Conservation (phyloP, 352 stramenopile species). For the Phytophthora megakarya region DNA sequence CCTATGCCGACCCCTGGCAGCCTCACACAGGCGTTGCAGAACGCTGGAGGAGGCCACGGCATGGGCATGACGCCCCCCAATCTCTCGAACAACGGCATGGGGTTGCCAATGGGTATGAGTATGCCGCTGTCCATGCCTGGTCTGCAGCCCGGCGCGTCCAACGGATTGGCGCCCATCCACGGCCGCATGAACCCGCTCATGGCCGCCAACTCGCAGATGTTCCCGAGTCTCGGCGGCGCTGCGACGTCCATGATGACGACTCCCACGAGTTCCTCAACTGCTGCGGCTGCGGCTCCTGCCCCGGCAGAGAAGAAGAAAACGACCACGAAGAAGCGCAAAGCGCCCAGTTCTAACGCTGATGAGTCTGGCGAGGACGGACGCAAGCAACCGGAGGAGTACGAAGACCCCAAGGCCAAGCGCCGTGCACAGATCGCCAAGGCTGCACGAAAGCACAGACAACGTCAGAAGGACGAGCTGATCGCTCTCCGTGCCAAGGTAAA, state of each 20-base stretch:
- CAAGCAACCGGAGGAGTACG: slow-evolving; percentile 76
- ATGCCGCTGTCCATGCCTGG: slow-evolving; percentile 59
- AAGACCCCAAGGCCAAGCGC: slow-evolving; percentile 86
- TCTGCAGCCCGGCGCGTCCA: slow-evolving; percentile 37
- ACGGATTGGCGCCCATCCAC: slow-evolving; percentile 67
- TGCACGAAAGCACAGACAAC: slow-evolving; percentile 85
- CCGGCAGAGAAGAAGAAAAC: slow-evolving; percentile 56
- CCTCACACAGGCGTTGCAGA: slow-evolving; percentile 46
- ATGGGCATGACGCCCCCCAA: slow-evolving; percentile 51
- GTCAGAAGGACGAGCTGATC: slow-evolving; percentile 89
- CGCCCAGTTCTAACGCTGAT: slow-evolving; percentile 47
- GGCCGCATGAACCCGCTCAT: slow-evolving; percentile 75
- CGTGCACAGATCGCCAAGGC: slow-evolving; percentile 89
- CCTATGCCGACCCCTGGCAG: slow-evolving; percentile 33
- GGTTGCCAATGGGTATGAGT: slow-evolving; percentile 70
- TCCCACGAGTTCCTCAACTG: not conserved
- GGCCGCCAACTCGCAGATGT: slow-evolving; percentile 64
- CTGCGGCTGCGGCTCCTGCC: slow-evolving; percentile 19
- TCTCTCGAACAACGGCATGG: slow-evolving; percentile 33
- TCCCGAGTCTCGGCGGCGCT: slow-evolving; percentile 53
- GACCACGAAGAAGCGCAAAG: slow-evolving; percentile 78
- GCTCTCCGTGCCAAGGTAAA: slow-evolving; percentile 87
- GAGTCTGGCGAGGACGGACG: slow-evolving; percentile 64
- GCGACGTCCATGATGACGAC: slow-evolving; percentile 23
- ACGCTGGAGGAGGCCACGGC: slow-evolving; percentile 35